Evolutionary conservation across 768 basidiomycete genomes (phyloP).

Genomic region (Antrodiella citrinella): DNA sequence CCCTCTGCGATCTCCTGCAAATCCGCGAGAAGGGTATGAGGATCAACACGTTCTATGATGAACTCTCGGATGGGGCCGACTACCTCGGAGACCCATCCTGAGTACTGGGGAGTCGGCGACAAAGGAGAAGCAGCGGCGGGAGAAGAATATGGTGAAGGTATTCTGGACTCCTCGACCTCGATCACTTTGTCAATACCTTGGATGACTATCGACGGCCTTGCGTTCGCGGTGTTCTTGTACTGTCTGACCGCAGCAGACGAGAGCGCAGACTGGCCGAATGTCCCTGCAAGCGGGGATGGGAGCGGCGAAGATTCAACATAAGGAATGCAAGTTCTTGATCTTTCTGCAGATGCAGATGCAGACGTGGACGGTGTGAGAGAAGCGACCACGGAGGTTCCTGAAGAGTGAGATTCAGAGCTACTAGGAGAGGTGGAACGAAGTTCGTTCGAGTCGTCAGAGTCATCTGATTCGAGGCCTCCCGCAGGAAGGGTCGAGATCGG

Average conservation of each 20-base stretch:
- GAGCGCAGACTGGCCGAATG: conserved; percentile 13
- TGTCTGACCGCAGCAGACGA: conserved; percentile 11
- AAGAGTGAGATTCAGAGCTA: conserved; percentile 17
- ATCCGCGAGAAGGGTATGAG: conserved; percentile 54
- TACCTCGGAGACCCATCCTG: conserved; percentile 54
- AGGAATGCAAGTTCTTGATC: not conserved
- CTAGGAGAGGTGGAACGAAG: conserved; percentile 16
- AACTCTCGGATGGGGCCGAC: conserved; percentile 53
- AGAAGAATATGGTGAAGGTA: conserved; percentile 13
- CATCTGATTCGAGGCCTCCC: conserved; percentile 1
- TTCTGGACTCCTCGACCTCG: not conserved
- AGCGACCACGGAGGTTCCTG: not conserved
- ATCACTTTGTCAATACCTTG: conserved; percentile 7
- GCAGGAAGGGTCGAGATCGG: conserved; percentile 2
- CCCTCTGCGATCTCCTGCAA: conserved; percentile 78
- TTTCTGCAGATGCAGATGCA: not conserved
- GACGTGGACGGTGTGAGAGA: not conserved
- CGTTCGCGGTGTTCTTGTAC: conserved; percentile 5
- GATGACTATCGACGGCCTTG: conserved; percentile 18
- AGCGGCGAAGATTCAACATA: conserved; percentile 17
- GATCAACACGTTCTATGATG: conserved; percentile 57
- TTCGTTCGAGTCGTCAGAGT: conserved; percentile 6
- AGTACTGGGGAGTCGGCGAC: conserved; percentile 43
- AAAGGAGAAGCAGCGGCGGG: conserved; percentile 24
- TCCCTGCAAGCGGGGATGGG: conserved; percentile 15